Conservation (phyloP, 225 moss, liverwort and hornwort genomes). For the Marchantia polymorpha region DNA sequence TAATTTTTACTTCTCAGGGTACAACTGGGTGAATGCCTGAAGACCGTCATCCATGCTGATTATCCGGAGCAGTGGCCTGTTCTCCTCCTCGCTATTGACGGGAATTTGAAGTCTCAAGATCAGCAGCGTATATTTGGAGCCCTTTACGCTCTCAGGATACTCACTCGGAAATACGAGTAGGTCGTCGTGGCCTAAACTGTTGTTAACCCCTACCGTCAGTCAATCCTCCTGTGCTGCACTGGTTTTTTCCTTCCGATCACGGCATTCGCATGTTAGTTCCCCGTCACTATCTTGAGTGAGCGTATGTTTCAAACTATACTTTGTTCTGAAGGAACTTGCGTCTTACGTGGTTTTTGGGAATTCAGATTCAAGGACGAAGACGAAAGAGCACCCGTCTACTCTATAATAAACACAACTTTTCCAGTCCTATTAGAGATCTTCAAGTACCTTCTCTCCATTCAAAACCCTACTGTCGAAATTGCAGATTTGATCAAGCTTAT, state of each 20-base stretch:
- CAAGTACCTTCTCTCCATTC: conserved; percentile 76
- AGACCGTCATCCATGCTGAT: conserved; percentile 95
- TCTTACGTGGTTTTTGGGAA: conserved; percentile 8
- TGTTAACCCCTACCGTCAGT: not conserved
- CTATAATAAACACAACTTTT: conserved; percentile 87
- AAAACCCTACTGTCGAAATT: conserved; percentile 73
- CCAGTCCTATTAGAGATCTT: conserved; percentile 89
- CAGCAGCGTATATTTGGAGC: conserved; percentile 94
- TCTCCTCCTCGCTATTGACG: conserved; percentile 72
- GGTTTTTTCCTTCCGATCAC: not conserved
- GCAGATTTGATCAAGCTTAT: conserved; percentile 98
- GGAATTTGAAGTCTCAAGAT: conserved; percentile 82
- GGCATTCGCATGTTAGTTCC: not conserved
- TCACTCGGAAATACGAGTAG: conserved; percentile 98
- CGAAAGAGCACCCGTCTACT: conserved; percentile 90
- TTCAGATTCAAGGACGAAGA: conserved; percentile 98
- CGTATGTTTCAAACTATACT: conserved; percentile 54
- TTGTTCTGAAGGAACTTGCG: conserved; percentile 60
- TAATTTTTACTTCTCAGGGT: conserved; percentile 39
- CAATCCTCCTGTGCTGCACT: not conserved
- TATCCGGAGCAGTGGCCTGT: conserved; percentile 93
- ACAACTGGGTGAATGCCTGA: conserved; percentile 95
- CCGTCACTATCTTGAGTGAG: not conserved
- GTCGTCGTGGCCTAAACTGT: conserved; percentile 9
- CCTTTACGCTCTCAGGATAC: conserved; percentile 86